These are phyloP conservation scores for Candida koratica DNA, from an alignment of 805 yeast species.

Conservation along the genomic window DNA sequence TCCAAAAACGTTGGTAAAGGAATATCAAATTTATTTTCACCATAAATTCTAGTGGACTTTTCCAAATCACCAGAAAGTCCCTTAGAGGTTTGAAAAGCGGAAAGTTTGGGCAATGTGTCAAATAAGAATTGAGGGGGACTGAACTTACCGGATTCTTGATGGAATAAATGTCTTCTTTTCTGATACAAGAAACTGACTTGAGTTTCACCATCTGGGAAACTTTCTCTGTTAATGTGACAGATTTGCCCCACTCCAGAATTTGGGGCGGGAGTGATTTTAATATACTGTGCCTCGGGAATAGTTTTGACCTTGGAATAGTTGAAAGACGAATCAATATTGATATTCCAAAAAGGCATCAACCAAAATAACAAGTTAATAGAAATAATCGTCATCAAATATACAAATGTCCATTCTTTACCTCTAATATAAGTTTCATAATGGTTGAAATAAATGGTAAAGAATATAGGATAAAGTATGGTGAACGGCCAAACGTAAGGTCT, in stretches of 20 bases:
- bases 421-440: slow-evolving; percentile 79
- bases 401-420: slow-evolving; percentile 95
- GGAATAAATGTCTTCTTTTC: slow-evolving; percentile 82
- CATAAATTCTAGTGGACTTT: slow-evolving; percentile 56
- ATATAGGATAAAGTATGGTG: slow-evolving; percentile 69
- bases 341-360: slow-evolving; percentile 94
- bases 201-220: slow-evolving; percentile 50
- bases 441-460: slow-evolving; percentile 56
- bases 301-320: slow-evolving; percentile 55
- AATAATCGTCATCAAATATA: slow-evolving; percentile 68
- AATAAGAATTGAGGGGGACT: slow-evolving; percentile 79
- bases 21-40: slow-evolving; percentile 85
- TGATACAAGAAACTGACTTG: slow-evolving; percentile 81
- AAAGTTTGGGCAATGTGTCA: slow-evolving; percentile 55
- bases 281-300: slow-evolving; percentile 62
- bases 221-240: slow-evolving; percentile 54
- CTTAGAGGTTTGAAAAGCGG: slow-evolving; percentile 48
- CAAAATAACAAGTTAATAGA: slow-evolving; percentile 72
- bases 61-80: slow-evolving; percentile 57
- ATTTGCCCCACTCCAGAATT: slow-evolving; percentile 86
- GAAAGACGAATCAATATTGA: slow-evolving; percentile 63
- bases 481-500: slow-evolving; percentile 86
- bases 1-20: slow-evolving; percentile 91
- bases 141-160: slow-evolving; percentile 50
- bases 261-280: slow-evolving; percentile 76